Percentiles rank a stretch among this genome's conserved stretches.
Conservation (phyloP, 352 stramenopile genomes). For the Blastocystis sp. region DNA sequence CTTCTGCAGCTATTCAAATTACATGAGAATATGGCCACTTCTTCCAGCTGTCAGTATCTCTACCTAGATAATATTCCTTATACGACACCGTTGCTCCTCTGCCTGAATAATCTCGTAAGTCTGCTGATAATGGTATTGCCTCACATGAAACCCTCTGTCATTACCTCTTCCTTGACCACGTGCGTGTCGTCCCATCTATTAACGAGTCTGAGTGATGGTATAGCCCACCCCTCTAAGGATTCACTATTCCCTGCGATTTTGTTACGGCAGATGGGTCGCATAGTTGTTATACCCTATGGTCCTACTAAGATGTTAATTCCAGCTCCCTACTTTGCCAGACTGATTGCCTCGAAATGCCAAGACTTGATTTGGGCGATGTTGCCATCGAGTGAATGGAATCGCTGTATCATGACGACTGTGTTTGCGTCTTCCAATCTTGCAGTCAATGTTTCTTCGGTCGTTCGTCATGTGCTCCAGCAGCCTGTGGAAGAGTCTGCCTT, state of each 20-base stretch:
- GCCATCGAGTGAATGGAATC: neutral
- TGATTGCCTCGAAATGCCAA: slow-evolving; percentile 13
- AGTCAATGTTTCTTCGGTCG: neutral
- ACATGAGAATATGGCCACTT: neutral
- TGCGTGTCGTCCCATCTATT: neutral
- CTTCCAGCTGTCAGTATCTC: neutral
- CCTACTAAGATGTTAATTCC: slow-evolving; percentile 27
- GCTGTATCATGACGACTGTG: neutral
- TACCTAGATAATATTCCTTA: slow-evolving; percentile 16
- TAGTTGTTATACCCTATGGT: slow-evolving; percentile 5
- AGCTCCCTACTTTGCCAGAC: slow-evolving; percentile 16
- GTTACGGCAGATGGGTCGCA: slow-evolving; percentile 8
- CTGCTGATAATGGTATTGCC: neutral
- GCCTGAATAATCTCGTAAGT: neutral
- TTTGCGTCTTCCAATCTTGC: neutral
- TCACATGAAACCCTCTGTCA: neutral
- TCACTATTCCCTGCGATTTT: neutral
- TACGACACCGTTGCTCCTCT: neutral
- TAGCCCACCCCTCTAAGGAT: neutral
- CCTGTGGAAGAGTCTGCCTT: neutral
- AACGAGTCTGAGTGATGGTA: neutral
- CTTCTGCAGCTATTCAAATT: slow-evolving; percentile 11
- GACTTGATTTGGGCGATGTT: slow-evolving; percentile 44
- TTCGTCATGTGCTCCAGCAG: neutral
- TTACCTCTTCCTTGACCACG: neutral